These are phyloP conservation scores for Musa itinerans DNA, from an alignment of 176 grass and related monocot species.

Conservation along the genomic window DNA sequence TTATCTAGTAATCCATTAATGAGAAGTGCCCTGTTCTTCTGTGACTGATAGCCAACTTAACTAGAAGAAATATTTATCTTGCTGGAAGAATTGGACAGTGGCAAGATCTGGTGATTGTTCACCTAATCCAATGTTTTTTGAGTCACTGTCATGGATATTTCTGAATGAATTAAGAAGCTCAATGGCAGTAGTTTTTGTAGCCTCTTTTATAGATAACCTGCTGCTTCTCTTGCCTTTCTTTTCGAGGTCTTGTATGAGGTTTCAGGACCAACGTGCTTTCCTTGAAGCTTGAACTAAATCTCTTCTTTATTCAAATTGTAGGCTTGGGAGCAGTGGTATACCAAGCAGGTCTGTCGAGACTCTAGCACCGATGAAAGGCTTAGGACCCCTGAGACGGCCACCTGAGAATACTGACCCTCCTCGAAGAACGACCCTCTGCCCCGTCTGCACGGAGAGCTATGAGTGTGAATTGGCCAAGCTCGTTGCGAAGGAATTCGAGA, in stretches of 20 bases:
- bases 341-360: conserved; percentile 39
- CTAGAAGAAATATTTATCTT: neutral
- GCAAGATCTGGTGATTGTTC: neutral
- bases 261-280: too few species aligned
- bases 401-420: neutral
- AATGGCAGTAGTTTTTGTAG: neutral
- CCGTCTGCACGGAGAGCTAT: conserved; percentile 42
- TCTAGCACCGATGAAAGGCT: conserved; percentile 23
- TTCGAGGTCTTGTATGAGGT: neutral
- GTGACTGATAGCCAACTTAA: too few species aligned
- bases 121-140: neutral
- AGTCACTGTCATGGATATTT: neutral
- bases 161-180: neutral
- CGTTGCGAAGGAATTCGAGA: conserved; percentile 18
- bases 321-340: conserved; percentile 43
- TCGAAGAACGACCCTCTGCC: conserved; percentile 34
- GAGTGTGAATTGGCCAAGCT: conserved; percentile 58
- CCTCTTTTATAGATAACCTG: neutral
- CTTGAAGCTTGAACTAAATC: neutral
- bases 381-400: conserved; percentile 8
- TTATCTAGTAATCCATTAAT: neutral
- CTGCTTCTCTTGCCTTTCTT: neutral
- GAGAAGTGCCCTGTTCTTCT: neutral
- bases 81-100: neutral
- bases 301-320: conserved; percentile 13